Percentiles rank a stretch among this genome's conserved stretches.
Evolutionary conservation across 2,329 filamentous ascomycete species (phyloP).

Genomic region (Sporothrix pseudoabietina): DNA sequence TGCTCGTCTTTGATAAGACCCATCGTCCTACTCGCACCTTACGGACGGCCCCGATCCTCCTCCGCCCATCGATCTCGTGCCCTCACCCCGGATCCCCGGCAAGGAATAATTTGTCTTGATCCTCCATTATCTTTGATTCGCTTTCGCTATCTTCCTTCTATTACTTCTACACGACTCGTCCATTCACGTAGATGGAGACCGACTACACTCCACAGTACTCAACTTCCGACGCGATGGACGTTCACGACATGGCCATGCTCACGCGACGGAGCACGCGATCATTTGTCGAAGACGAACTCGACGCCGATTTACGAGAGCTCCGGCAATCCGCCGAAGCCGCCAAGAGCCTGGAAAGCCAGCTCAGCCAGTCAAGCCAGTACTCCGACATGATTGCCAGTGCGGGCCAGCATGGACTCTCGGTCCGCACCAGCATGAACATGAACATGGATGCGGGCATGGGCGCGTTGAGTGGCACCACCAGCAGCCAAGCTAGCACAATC

Average conservation of each 20-base stretch:
- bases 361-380: not conserved
- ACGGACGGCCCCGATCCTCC: not conserved
- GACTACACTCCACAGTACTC: not conserved
- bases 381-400: conserved; percentile 1
- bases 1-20: not conserved
- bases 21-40: not conserved
- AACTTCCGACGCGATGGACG: not conserved
- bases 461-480: conserved; percentile 22
- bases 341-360: conserved; percentile 5
- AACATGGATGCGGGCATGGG: conserved; percentile 11
- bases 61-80: conserved; percentile 1
- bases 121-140: not conserved
- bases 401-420: not conserved
- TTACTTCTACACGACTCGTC: not conserved
- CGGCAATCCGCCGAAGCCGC: conserved; percentile 8
- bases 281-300: conserved; percentile 33
- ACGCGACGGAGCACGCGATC: conserved; percentile 34
- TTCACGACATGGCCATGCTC: conserved; percentile 27
- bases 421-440: not conserved
- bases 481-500: conserved; percentile 30
- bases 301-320: conserved; percentile 30
- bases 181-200: not conserved
- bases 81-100: not conserved
- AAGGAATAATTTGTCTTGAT: not conserved
- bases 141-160: not conserved